Base-by-base conservation (phyloP, 2,329 filamentous ascomycete species). In the Ophiostoma ips region DNA sequence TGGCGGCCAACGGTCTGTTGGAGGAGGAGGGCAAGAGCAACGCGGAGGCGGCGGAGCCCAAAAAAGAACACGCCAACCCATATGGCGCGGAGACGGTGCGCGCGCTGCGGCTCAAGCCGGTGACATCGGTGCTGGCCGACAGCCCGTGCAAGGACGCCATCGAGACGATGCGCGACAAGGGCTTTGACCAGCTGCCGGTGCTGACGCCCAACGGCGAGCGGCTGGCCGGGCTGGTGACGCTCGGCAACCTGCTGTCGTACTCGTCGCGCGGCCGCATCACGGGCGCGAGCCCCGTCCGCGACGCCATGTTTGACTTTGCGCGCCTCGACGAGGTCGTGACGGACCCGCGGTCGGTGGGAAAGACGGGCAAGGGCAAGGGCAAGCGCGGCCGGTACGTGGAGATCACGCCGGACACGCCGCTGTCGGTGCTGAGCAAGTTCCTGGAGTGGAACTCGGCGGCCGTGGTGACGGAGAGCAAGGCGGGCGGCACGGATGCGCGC, bases 361-460 rank as follows among this genome's bases (percentile, higher is more conserved):
- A 28, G 24, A 8, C 24, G 24, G 24, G 24, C 24, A 28, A 28
- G 24, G 24, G 24, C 24, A 28, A 46, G 54, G 68, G 67, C 57
- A 76, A 77, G 65, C 74, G 81, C 52, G 81, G 84, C 62, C 24
- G 24, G 24, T 98, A 95, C 67, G 84, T 96, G 47, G 85, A 96
- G 68, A 95, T 98, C 62, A 96, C 92, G 7, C 72, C 84, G 63
- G 86, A 95, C 57, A 98, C 92, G 1, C 84, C 84, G 3, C 73
- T 98, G 36, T 78, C 76, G 44, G 82, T 84, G 41, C 73, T 98
- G 49, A 90, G 87, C 71, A 81, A 85, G 61, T 98, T 98, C 69
- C 87, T 96, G 57, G 88, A 96, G 69, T 96, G 92, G 88, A 96
- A 98, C 68, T 92, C 85, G 58, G 90, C 92, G 0, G 92, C 92